phyloP scores from a whole-genome alignment of 2,329 filamentous ascomycete species.

The Aplosporella prunicola region DNA sequence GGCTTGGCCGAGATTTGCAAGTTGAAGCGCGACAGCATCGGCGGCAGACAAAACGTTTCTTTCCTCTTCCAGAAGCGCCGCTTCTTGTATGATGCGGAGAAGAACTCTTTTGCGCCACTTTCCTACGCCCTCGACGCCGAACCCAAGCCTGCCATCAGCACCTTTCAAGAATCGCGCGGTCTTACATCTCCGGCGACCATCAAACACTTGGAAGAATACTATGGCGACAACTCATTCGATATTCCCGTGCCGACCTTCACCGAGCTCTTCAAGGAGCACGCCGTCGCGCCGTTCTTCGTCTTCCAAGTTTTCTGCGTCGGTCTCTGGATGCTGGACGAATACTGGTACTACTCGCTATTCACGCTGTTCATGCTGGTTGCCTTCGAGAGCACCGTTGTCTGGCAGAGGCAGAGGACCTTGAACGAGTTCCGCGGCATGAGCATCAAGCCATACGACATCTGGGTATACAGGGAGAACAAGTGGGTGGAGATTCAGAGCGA shows the following conservation, averaged over 20 bases:
- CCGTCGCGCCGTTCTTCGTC: constrained; percentile 97
- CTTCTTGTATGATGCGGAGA: constrained; percentile 70
- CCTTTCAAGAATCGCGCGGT: constrained; percentile 73
- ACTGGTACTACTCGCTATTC: constrained; percentile 99
- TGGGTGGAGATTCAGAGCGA: constrained; percentile 89
- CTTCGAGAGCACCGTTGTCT: constrained; percentile 97
- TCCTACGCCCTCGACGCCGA: constrained; percentile 75
- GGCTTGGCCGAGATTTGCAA: constrained; percentile 81
- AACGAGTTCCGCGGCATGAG: constrained; percentile 98
- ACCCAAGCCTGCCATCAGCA: constrained; percentile 67
- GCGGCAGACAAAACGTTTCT: constrained; percentile 66
- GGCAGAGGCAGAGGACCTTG: constrained; percentile 93
- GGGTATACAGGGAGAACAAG: constrained; percentile 76
- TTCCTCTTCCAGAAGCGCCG: constrained; percentile 98
- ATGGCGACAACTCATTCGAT: constrained; percentile 92
- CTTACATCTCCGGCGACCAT: constrained; percentile 67
- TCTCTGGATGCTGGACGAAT: constrained; percentile 97
- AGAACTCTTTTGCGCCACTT: constrained; percentile 69
- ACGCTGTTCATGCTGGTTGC: constrained; percentile 96
- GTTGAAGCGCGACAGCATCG: constrained; percentile 66
- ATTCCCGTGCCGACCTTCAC: constrained; percentile 94
- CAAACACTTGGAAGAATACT: constrained; percentile 75
- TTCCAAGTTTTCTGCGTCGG: constrained; percentile 99
- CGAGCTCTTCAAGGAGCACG: constrained; percentile 96
- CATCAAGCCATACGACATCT: constrained; percentile 96